Base-by-base conservation (phyloP, 2,329 filamentous ascomycete species). In the Boeremia lycopersici region DNA sequence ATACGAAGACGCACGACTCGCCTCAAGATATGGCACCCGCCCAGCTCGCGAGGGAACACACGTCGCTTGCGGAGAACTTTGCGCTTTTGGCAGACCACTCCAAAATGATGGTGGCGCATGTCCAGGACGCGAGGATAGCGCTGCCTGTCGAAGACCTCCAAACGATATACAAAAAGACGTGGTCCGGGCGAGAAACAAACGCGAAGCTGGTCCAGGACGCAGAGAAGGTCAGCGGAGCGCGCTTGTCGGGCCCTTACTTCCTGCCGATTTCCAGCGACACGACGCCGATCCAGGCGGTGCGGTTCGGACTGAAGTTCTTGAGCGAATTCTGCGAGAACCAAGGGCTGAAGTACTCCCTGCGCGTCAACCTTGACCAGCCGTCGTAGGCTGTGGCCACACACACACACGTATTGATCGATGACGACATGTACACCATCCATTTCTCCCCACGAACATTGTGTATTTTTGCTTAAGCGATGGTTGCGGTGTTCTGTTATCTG, bases 241-340 rank as follows among this genome's bases (percentile, higher is more conserved):
- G 71, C 17, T 62, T 76, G 33, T 73, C 74, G 0, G 73, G 72
- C 0, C 65, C 68, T 0, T 80, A 76, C 53, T 74, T 71, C 34
- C 61, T 81, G 3, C 78, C 78, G 0, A 57, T 81, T 0, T 67
- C 67, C 1, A 61, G 65, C 10, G 73, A 77, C 26, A 78, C 77
- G 1, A 74, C 71, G 5, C 76, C 79, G 0, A 63, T 79, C n/a
- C 71, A 76, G 45, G 78, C 77, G 1, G 77, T 79, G 2, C 63
- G 78, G 0, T 78, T 79, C 33, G 79, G 76, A 0, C 59, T 77
- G 17, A 65, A 67, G 42, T 74, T 80, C 44, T 57, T 81, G 15
- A 57, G 59, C 19, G 79, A 81, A 62, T 81, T 78, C 70, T 72
- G 76, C 49, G 70, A 71, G 43, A 72, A 64, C 29, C 70, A 74